Base-by-base conservation (phyloP, 371 early-diverging fungal species). In the Parasitella parasitica region DNA sequence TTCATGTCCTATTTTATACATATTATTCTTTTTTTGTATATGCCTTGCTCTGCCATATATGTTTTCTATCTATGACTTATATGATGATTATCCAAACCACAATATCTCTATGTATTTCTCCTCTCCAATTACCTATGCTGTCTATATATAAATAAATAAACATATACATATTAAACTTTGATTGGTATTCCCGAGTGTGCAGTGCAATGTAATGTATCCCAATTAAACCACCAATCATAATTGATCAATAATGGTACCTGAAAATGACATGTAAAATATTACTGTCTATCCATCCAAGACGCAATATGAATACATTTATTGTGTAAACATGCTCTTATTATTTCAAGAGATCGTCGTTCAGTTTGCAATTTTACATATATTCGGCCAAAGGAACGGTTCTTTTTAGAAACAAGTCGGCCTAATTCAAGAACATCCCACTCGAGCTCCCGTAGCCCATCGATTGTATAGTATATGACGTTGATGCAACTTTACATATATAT, bases 391-490 rank as follows among this genome's bases (percentile, higher is more conserved):
- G n/a, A 30, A 8, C 50, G 50, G 50, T 18, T 50, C 30, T 50
- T 30, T 28, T 50, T 16, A 50, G 50, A 28, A 50, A 50, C 27
- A 30, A 3, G 8, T 50, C 30, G 50, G 30, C 9, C 9, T 15
- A 15, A 26, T 16, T 30, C 9, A n/a, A 28, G 49, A 49, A 49
- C 24, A 46, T 46, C 24, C 56, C 56, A 20, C 27, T 16, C 3
- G 24, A 55, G 41, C 30, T 18, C 56, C 56, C 56, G 56, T 46
- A 46, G 22, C 8, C 24, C 13, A 7, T 12, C 46, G 12, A 12
- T 22, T 46, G 46, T 46, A 24, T 46, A 46, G 8, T 22, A 16
- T 24, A 57, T 57, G 58, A 57, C 58, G 58, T 57, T 57, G 27
- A 50, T 30, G 6, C 8, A 2, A 28, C n/a, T 8, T 28, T 16